Evolutionary conservation across 371 early-diverging fungal species (phyloP).

Genomic region (Gilbertella persicaria): DNA sequence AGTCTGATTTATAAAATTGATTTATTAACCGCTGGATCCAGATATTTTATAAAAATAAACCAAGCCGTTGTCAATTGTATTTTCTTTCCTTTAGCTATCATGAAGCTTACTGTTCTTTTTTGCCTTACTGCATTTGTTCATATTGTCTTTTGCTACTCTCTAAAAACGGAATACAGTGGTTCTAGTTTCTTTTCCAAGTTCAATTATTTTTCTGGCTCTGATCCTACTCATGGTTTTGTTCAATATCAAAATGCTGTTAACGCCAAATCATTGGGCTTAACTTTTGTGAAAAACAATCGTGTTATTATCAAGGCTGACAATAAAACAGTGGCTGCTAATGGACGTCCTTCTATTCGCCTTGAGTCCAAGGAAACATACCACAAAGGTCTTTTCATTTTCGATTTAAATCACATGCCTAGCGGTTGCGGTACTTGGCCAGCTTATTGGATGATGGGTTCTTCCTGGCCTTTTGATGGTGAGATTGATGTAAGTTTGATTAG

Average conservation of each 20-base stretch:
- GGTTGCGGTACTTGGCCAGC: slow-evolving; percentile 48
- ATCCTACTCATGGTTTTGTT: slow-evolving; percentile 53
- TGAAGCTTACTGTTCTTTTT: too few species aligned
- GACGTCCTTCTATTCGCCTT: slow-evolving; percentile 30
- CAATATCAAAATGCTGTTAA: slow-evolving; percentile 31
- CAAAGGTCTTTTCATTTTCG: slow-evolving; percentile 33
- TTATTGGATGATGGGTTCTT: slow-evolving; percentile 36
- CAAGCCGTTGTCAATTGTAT: too few species aligned
- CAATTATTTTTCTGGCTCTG: slow-evolving; percentile 33
- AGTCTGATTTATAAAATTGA: too few species aligned
- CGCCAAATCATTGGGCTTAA: slow-evolving; percentile 17
- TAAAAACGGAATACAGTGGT: slow-evolving; percentile 15
- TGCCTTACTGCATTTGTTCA: slow-evolving; percentile 1
- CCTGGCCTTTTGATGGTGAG: slow-evolving; percentile 40
- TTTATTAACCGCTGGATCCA: too few species aligned
- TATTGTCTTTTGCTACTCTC: slow-evolving; percentile 15
- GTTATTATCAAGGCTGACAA: slow-evolving; percentile 18
- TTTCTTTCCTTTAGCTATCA: too few species aligned
- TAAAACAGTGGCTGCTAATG: slow-evolving; percentile 15
- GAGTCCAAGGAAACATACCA: slow-evolving; percentile 10
- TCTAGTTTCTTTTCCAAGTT: slow-evolving; percentile 35
- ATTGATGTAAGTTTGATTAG: slow-evolving; percentile 30
- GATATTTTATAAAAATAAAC: too few species aligned
- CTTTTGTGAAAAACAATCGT: slow-evolving; percentile 10
- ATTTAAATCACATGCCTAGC: slow-evolving; percentile 35